Percentiles rank a stretch among this genome's conserved stretches.
phyloP scores from a whole-genome alignment of 2,329 filamentous ascomycete species.

The Eutypella sp. region DNA sequence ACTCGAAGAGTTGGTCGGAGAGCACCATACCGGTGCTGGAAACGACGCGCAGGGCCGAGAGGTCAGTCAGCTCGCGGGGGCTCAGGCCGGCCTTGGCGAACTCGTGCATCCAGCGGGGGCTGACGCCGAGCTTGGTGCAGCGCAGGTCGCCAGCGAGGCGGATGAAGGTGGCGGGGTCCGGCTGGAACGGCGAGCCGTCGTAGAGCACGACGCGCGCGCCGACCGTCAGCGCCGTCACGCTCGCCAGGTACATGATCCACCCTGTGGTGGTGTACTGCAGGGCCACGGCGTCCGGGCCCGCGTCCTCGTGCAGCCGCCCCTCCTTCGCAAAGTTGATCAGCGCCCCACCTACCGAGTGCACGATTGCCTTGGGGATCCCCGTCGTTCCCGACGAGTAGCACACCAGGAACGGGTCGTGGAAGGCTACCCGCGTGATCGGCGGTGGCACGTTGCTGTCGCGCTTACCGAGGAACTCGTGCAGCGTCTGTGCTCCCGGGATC shows the following conservation, averaged over 20 bases:
- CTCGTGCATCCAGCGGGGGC: slow-evolving; percentile 72
- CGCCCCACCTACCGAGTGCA: slow-evolving; percentile 66
- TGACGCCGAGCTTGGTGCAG: slow-evolving; percentile 70
- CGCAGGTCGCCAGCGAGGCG: slow-evolving; percentile 56
- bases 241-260: slow-evolving; percentile 83
- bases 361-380: slow-evolving; percentile 79
- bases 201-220: slow-evolving; percentile 67
- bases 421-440: slow-evolving; percentile 57
- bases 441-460: slow-evolving; percentile 33
- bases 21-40: slow-evolving; percentile 79
- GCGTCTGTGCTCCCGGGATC: slow-evolving; percentile 43
- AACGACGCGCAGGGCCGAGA: slow-evolving; percentile 57
- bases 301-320: slow-evolving; percentile 42
- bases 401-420: slow-evolving; percentile 71
- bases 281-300: slow-evolving; percentile 33
- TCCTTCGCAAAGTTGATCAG: slow-evolving; percentile 57
- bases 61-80: slow-evolving; percentile 57
- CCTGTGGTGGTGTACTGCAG: slow-evolving; percentile 64
- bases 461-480: slow-evolving; percentile 39
- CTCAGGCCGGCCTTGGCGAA: slow-evolving; percentile 58
- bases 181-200: slow-evolving; percentile 76
- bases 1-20: slow-evolving; percentile 70
- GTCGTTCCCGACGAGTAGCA: slow-evolving; percentile 81
- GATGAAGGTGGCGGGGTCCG: slow-evolving; percentile 59
- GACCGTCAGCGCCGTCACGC: slow-evolving; percentile 52